Conservation (phyloP, 1,284 basidiomycete genomes). For the Trametes pubescens region DNA sequence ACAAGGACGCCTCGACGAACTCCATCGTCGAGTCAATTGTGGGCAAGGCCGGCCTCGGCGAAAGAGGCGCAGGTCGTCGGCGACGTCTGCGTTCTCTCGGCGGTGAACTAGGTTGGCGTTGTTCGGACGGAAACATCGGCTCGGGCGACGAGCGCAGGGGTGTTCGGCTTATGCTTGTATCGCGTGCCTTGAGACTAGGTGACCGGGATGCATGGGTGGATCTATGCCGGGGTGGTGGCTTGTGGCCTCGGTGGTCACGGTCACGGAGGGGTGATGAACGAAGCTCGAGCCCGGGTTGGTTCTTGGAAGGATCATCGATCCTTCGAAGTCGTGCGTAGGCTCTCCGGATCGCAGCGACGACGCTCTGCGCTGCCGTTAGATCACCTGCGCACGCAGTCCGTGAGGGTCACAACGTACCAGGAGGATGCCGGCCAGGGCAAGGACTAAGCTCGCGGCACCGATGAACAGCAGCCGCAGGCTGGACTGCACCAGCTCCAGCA, state of each 20-base stretch:
- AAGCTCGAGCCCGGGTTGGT: neutral
- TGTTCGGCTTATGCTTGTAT: neutral
- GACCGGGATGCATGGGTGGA: neutral
- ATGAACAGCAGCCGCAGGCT: conserved; percentile 19
- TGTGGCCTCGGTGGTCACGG: conserved; percentile 5
- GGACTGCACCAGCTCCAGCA: conserved; percentile 22
- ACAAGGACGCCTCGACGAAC: neutral
- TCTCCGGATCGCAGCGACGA: conserved; percentile 14
- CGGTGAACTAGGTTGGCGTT: neutral
- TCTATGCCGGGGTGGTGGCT: neutral
- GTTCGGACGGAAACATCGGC: conserved; percentile 4
- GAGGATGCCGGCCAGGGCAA: conserved; percentile 24
- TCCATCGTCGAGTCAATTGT: conserved; percentile 18
- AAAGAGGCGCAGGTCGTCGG: neutral
- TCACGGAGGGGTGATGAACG: conserved; percentile 2
- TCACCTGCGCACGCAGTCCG: neutral
- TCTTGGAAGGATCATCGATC: neutral
- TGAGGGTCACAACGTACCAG: conserved; percentile 20
- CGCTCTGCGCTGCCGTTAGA: conserved; percentile 20
- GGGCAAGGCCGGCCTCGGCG: neutral
- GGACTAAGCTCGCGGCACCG: conserved; percentile 24
- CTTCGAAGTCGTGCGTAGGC: conserved; percentile 8
- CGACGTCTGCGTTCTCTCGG: neutral
- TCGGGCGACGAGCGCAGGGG: conserved; percentile 13
- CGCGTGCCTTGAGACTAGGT: neutral